Base-by-base conservation (phyloP, 2,329 filamentous ascomycete species). In the Alternaria triticina region DNA sequence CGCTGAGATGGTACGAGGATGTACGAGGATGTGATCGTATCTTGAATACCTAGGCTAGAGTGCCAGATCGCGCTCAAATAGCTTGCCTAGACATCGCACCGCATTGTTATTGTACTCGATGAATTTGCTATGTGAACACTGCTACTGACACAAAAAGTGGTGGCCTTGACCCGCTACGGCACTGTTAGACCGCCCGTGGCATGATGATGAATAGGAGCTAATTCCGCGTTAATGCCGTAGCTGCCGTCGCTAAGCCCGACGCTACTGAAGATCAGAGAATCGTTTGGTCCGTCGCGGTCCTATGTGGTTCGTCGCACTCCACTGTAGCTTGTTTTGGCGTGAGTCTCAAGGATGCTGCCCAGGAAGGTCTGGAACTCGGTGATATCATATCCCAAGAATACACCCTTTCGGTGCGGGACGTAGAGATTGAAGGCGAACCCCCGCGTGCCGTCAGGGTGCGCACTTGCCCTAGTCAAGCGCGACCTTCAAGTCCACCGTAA, bases 41-140 rank as follows among this genome's bases (percentile, higher is more conserved):
- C 27, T 62, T 62, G 62, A 45, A 54, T 54, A 44, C 44, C 30
- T 62, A 54, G 62, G 27, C 22, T 28, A 17, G 13, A 36, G 40
- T 15, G 25, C 40, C 20, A 47, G 44, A 43, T 30, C 46, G 45
- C 30, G 25, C 17, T 51, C 11, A 17, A 22, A 33, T 47, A 46
- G 28, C 36, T 50, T 50, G 30, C 27, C 54, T 57, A 45, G 57
- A 61, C 52, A 51, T 28, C 20, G 58, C 50, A 57, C 22, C 28
- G 54, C 40, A 51, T 44, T 49, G 25, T 44, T 61, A 20, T 36
- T 43, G 15, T 5, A n/a, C 22, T 9, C 15, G 17, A 30, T 59
- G 55, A 33, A 47, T 15, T 7, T 40, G 36, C 33, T 7, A 9
- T n/a, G 33, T n/a, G 33, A 36, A 36, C 7, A 36, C 33, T 36